These are phyloP conservation scores for Didymella arachidicola DNA, from an alignment of 2,329 filamentous ascomycete genomes.

Conservation along the genomic window DNA sequence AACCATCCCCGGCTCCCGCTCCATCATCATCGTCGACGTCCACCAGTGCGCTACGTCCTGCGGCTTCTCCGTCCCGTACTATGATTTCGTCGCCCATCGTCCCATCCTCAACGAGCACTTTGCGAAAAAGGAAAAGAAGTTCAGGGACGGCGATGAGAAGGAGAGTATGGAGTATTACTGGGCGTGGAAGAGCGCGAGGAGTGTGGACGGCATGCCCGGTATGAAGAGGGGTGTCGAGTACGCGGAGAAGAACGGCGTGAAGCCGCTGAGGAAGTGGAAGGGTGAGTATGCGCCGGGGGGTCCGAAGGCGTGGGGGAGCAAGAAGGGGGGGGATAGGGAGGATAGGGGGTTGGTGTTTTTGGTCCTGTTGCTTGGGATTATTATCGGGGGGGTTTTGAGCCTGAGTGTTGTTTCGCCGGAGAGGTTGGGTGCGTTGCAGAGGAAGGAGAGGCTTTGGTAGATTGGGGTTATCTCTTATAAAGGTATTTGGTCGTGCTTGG, in stretches of 20 bases:
- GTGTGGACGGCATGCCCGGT: conserved; percentile 55
- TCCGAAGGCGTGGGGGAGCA: conserved; percentile 17
- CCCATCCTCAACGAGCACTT: conserved; percentile 53
- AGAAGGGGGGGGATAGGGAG: not conserved
- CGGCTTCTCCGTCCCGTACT: conserved; percentile 55
- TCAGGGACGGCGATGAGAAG: conserved; percentile 45
- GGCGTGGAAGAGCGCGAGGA: conserved; percentile 55
- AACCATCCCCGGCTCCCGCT: conserved; percentile 49
- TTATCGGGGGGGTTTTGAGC: conserved; percentile 40
- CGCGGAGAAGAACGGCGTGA: conserved; percentile 47
- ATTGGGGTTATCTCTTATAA: too few species aligned
- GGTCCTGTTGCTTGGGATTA: conserved; percentile 41
- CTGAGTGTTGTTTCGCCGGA: conserved; percentile 39
- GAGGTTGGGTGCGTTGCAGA: conserved; percentile 30
- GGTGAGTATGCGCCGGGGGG: conserved; percentile 42
- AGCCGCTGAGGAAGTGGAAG: conserved; percentile 56
- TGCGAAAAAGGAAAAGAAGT: conserved; percentile 50
- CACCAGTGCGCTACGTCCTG: conserved; percentile 56
- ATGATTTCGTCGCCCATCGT: conserved; percentile 53
- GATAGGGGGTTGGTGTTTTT: conserved; percentile 31
- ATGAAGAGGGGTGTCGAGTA: conserved; percentile 52
- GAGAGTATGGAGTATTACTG: conserved; percentile 56
- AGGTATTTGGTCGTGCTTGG: too few species aligned
- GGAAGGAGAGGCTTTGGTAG: conserved; percentile 31
- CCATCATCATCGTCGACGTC: conserved; percentile 53